Evolutionary conservation across 345 rosid species (phyloP), one percentile per base, ranked within the genome.

Genomic region (Zanthoxylum bungeanum): DNA sequence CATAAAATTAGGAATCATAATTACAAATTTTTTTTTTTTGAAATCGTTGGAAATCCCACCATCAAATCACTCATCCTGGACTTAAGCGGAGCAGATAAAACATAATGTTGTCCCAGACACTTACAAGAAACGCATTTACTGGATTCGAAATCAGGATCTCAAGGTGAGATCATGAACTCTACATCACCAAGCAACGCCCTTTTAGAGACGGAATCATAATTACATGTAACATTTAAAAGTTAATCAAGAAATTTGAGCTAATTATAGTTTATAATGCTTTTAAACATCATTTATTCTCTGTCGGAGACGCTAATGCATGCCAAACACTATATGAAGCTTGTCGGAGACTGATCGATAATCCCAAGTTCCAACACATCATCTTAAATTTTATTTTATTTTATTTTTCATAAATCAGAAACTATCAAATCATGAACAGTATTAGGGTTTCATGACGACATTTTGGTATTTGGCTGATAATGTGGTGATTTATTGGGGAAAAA

Each of bases 211-310:
- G n/a, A n/a, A n/a, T n/a, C n/a, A 64, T 71, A 62, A 71, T 61
- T 61, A 71, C 69, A 74, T 4, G 51, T 22, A 76, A 47, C 66
- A 17, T 31, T 31, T 19, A 17, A 44, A 0, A 6, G 24, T 21
- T 40, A 68, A 68, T 60, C 63, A 12, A 40, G 11, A 28, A 58
- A 3, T 49, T 40, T 27, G 52, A 55, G 40, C 47, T 28, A 31
- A 56, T 42, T 4, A n/a, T n/a, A 36, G 31, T 37, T n/a, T n/a
- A n/a, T n/a, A n/a, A 37, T 69, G 75, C 73, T n/a, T n/a, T 68
- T 58, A 66, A 76, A 78, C 85, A 84, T 66, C 80, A 76, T 80
- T 78, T 56, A 81, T 84, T 76, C n/a, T 46, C 16, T 82, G 87
- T 86, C 85, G 89, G 85, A 64, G 21, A 49, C 63, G 25, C 62